Evolutionary conservation across 1,284 basidiomycete genomes (phyloP), one percentile per base, ranked within the genome.

Genomic region (Calocybe gambosa): DNA sequence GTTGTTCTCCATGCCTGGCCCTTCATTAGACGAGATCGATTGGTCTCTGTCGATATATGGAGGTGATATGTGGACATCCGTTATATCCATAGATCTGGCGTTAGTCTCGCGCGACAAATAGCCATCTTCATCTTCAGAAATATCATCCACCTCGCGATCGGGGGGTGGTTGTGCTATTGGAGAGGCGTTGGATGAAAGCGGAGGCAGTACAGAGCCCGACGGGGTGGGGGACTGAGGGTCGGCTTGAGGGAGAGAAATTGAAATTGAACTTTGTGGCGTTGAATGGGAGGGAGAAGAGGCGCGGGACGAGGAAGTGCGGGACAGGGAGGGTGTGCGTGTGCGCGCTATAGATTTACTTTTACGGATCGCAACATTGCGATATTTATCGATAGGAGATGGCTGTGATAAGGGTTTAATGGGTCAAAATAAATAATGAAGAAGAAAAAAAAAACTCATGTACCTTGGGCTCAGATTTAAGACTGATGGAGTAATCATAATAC

Each of bases 311-410:
- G 76, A 74, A 0, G 80, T 82, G 35, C 75, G 75, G 2, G 85
- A 77, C 8, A 88, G 70, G 4, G 85, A 86, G 2, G 85, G 85
- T 6, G 84, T 87, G n/a, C 85, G 77, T 19, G 71, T 72, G 18
- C 80, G 74, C 13, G 29, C 29, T 31, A 8, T 6, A 13, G 71
- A 62, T 16, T 75, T 60, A 7, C 77, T 73, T 47, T 71, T 73
- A 20, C 82, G 73, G 43, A 82, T 55, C 6, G 75, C 73, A 26
- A 85, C 75, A 55, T 87, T 80, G 3, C 80, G 78, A 61, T 77
- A 76, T 55, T 78, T 85, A 56, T 83, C 76, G 37, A 75, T 73
- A 1, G 84, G 80, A 10, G 84, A 85, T 9, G 72, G 65, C 83
- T 86, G 45, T 16, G n/a, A 26, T 9, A 16, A 31, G 43, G 5